Evolutionary conservation across 306 rosid species (phyloP).

Genomic region (Spatholobus suberectus): DNA sequence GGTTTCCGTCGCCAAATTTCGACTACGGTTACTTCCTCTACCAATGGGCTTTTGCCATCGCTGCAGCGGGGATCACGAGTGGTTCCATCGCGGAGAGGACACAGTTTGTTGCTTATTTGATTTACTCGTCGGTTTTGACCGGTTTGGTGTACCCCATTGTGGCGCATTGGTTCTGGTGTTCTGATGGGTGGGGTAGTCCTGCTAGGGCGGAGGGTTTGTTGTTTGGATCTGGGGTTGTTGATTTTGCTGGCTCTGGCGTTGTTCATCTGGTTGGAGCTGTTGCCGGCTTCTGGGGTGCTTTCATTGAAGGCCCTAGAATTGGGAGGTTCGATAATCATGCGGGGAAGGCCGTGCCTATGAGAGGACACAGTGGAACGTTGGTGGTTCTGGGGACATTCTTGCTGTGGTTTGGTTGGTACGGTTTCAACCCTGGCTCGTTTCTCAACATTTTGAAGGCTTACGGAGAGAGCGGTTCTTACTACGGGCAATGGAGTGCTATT

Average conservation of each 20-base stretch:
- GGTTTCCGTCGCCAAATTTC: constrained; percentile 49
- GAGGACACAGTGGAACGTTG: constrained; percentile 63
- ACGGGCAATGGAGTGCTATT: constrained; percentile 71
- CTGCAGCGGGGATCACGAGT: constrained; percentile 65
- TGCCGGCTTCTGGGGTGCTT: constrained; percentile 72
- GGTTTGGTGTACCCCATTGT: constrained; percentile 65
- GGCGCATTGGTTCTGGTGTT: constrained; percentile 75
- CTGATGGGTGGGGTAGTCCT: constrained; percentile 66
- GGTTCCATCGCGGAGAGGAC: constrained; percentile 73
- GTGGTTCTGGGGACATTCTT: constrained; percentile 63
- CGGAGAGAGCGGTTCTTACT: constrained; percentile 49
- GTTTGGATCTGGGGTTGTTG: constrained; percentile 68
- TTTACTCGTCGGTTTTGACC: constrained; percentile 58
- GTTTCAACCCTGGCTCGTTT: constrained; percentile 75
- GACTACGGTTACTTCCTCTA: constrained; percentile 55
- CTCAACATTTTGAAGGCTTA: constrained; percentile 53
- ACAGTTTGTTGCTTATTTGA: constrained; percentile 57
- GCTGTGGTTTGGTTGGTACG: constrained; percentile 76
- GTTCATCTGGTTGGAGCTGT: constrained; percentile 71
- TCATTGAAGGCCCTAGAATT: constrained; percentile 64
- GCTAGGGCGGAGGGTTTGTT: constrained; percentile 39
- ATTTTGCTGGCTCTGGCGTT: constrained; percentile 72
- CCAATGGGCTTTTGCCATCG: constrained; percentile 73
- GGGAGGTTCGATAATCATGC: constrained; percentile 61
- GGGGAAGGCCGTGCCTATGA: constrained; percentile 51